Percentiles rank a stretch among this genome's conserved stretches.
Evolutionary conservation across 2,329 filamentous ascomycete genomes (phyloP).

Genomic region (Colletotrichum sp.): DNA sequence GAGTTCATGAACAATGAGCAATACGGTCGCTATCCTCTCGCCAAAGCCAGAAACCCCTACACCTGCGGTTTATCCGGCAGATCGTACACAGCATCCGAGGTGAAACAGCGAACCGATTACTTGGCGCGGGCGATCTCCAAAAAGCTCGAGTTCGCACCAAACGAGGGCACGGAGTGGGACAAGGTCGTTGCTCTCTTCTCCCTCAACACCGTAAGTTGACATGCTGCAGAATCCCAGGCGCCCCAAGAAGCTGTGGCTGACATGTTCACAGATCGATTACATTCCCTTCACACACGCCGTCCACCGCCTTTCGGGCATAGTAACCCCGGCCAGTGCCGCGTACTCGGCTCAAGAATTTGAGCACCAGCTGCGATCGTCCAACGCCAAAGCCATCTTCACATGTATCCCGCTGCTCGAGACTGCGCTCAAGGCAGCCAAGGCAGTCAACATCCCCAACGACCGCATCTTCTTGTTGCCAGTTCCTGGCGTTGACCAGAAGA

Average conservation of each 20-base stretch:
- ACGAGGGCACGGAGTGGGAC: conserved; percentile 78
- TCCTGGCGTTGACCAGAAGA: conserved; percentile 57
- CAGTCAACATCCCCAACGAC: conserved; percentile 63
- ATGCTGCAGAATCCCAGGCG: background rate
- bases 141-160: conserved; percentile 73
- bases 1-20: conserved; percentile 80
- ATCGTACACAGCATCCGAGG: conserved; percentile 66
- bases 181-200: conserved; percentile 79
- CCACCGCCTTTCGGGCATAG: conserved; percentile 76
- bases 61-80: conserved; percentile 78
- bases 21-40: conserved; percentile 69
- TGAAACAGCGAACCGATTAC: conserved; percentile 68
- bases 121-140: conserved; percentile 73
- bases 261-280: conserved; percentile 69
- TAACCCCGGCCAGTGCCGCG: conserved; percentile 76
- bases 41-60: conserved; percentile 71
- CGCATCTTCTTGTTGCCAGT: conserved; percentile 73
- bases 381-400: conserved; percentile 74
- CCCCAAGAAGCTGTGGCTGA: background rate
- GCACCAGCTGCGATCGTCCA: conserved; percentile 73
- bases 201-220: conserved; percentile 72
- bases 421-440: conserved; percentile 65
- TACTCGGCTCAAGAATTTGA: conserved; percentile 74
- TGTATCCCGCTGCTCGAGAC: conserved; percentile 67
- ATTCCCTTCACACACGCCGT: conserved; percentile 75